Evolutionary conservation across 2,329 filamentous ascomycete genomes (phyloP).

Genomic region (Alternaria sp.): DNA sequence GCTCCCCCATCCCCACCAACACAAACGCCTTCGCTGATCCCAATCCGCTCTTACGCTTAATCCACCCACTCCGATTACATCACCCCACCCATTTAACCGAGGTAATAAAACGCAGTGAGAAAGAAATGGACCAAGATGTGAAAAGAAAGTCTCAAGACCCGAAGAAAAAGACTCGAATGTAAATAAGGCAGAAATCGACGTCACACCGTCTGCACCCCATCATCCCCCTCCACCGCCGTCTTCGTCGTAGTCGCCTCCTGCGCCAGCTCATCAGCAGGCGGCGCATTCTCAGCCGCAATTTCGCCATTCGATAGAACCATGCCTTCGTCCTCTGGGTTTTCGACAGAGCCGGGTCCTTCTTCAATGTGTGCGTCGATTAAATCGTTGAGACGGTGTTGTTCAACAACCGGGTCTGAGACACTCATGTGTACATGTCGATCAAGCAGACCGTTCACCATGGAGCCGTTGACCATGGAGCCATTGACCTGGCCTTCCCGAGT

Average conservation of each 20-base stretch:
- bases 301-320: conserved; percentile 27
- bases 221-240: no score
- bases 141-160: no score
- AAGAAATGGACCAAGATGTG: no score
- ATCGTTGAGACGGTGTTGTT: conserved; percentile 6
- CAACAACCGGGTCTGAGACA: conserved; percentile 7
- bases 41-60: no score
- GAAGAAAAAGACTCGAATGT: no score
- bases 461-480: background rate
- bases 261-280: conserved; percentile 9
- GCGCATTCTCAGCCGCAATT: conserved; percentile 14
- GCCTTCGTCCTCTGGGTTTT: conserved; percentile 16
- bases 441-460: background rate
- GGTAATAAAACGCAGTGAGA: no score
- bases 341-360: conserved; percentile 25
- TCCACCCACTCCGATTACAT: no score
- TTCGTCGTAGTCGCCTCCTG: background rate
- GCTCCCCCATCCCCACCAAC: no score
- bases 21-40: no score
- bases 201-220: no score
- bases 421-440: background rate
- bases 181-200: no score
- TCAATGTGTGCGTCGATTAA: conserved; percentile 18
- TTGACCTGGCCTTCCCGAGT: background rate
- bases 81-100: no score